These are phyloP conservation scores for Venturia pyrina DNA, from an alignment of 2,329 filamentous ascomycete genomes.

Conservation along the genomic window DNA sequence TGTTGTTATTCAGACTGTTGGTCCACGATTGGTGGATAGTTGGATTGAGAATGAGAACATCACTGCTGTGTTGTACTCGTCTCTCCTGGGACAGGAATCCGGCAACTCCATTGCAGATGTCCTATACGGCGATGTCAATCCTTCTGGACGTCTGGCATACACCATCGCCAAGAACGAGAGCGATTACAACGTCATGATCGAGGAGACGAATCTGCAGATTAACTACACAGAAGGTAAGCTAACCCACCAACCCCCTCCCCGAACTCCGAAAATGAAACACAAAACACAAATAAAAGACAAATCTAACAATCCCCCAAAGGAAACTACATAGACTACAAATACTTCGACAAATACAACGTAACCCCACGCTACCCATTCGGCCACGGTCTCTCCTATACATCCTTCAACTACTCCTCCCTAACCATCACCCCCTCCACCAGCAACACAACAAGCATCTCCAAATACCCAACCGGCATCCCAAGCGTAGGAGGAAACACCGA, in stretches of 20 bases:
- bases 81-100: conserved; percentile 78
- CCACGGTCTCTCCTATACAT: conserved; percentile 11
- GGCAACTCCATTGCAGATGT: conserved; percentile 73
- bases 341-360: conserved; percentile 7
- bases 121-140: conserved; percentile 67
- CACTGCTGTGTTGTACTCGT: conserved; percentile 71
- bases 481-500: background rate
- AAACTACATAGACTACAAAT: conserved; percentile 11
- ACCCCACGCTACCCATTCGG: conserved; percentile 5
- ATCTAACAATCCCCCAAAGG: background rate
- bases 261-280: background rate
- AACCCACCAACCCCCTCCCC: conserved; percentile 23
- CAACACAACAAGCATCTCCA: background rate
- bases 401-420: conserved; percentile 6
- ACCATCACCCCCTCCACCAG: background rate
- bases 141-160: conserved; percentile 73
- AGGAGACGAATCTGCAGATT: conserved; percentile 56
- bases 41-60: conserved; percentile 42
- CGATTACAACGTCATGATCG: conserved; percentile 66
- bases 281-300: too few relatives aligned
- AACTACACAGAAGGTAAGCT: conserved; percentile 64
- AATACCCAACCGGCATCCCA: background rate
- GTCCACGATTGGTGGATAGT: conserved; percentile 24
- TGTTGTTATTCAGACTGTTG: conserved; percentile 30
- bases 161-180: conserved; percentile 54